phyloP scores from a whole-genome alignment of 164 flowering plant species.

The Vitis riparia region DNA sequence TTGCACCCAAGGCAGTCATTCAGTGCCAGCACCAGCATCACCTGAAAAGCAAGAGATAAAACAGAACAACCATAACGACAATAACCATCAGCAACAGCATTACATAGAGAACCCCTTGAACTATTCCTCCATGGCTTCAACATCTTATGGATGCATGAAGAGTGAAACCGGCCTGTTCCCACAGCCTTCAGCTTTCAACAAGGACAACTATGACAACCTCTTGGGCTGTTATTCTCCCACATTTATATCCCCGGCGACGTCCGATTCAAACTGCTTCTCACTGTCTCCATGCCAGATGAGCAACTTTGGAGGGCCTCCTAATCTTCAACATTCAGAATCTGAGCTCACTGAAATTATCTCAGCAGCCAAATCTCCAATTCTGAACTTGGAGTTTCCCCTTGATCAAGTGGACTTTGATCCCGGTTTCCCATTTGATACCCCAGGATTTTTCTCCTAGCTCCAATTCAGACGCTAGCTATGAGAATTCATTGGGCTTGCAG shows the following conservation, averaged over 20 bases:
- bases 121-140: slow-evolving; percentile 40
- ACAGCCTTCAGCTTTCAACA: slow-evolving; percentile 20
- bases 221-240: slow-evolving; percentile 35
- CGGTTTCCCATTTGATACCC: slow-evolving; percentile 44
- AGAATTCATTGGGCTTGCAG: not conserved
- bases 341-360: slow-evolving; percentile 58
- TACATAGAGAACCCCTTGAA: slow-evolving; percentile 17
- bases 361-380: slow-evolving; percentile 58
- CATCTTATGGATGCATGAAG: slow-evolving; percentile 17
- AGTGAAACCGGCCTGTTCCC: slow-evolving; percentile 13
- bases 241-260: slow-evolving; percentile 61
- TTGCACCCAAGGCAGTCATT: slow-evolving; percentile 37
- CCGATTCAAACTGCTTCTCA: slow-evolving; percentile 56
- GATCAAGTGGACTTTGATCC: slow-evolving; percentile 42
- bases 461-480: not conserved
- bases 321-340: slow-evolving; percentile 39
- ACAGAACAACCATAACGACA: slow-evolving; percentile 1
- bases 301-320: slow-evolving; percentile 26
- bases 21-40: slow-evolving; percentile 33
- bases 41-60: slow-evolving; percentile 35
- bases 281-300: slow-evolving; percentile 34
- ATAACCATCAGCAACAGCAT: slow-evolving; percentile 16
- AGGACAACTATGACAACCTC: slow-evolving; percentile 19
- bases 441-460: slow-evolving; percentile 41
- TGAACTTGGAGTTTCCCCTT: slow-evolving; percentile 52